Percentiles rank a stretch among this genome's conserved stretches.
Evolutionary conservation across 805 yeast genomes (phyloP).

Genomic region (Hanseniaspora meyeri): DNA sequence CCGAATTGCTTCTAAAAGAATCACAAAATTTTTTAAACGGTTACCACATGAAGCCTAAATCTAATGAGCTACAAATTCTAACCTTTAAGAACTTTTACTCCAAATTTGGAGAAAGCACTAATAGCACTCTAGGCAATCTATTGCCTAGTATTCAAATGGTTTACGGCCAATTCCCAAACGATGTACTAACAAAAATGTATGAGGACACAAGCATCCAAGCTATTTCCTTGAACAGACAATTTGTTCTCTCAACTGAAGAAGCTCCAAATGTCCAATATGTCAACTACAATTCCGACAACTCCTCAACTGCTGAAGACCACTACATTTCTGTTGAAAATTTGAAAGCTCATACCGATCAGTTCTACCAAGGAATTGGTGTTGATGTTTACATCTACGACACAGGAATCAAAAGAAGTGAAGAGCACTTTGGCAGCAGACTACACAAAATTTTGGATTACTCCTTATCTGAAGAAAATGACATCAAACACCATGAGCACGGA

Average conservation of each 20-base stretch:
- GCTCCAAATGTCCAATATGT: not conserved
- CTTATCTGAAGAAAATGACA: conserved; percentile 23
- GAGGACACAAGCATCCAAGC: conserved; percentile 29
- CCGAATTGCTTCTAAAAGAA: not conserved
- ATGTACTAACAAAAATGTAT: conserved; percentile 25
- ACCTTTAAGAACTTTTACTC: not conserved
- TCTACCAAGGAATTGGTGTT: conserved; percentile 27
- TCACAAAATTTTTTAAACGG: not conserved
- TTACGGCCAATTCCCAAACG: conserved; percentile 28
- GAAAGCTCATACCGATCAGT: not conserved
- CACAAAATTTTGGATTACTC: conserved; percentile 37
- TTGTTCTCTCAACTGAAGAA: conserved; percentile 26
- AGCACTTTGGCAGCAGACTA: conserved; percentile 36
- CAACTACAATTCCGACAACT: not conserved
- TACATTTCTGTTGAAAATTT: not conserved
- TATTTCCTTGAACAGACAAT: conserved; percentile 29
- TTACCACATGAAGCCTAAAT: not conserved
- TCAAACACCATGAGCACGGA: conserved; percentile 35
- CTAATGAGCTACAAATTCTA: conserved; percentile 1
- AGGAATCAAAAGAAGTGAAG: conserved; percentile 30
- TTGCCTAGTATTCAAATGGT: not conserved
- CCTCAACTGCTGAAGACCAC: not conserved
- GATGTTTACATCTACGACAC: conserved; percentile 32
- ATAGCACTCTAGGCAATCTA: not conserved
- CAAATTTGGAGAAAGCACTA: not conserved